These are phyloP conservation scores for Globisporangium acanthophoron DNA, from an alignment of 352 stramenopile species.

Conservation along the genomic window DNA sequence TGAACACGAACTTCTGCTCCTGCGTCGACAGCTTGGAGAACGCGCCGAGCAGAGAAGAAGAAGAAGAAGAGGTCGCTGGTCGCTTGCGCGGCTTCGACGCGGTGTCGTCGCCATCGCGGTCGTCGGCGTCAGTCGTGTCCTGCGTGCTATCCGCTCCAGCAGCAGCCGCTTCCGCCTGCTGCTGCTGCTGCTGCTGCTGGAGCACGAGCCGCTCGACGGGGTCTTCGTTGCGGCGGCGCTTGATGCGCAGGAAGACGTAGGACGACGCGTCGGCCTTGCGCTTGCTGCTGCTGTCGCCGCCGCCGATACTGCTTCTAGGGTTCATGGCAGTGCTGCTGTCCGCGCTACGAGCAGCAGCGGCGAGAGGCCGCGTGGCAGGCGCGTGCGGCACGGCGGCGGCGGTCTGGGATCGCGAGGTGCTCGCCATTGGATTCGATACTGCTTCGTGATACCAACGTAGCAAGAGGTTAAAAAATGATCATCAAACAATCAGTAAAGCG, in stretches of 20 bases:
- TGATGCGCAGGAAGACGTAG: constrained; percentile 72
- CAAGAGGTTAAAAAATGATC: neutral
- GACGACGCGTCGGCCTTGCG: constrained; percentile 21
- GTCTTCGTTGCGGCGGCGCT: constrained; percentile 81
- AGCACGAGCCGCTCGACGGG: constrained; percentile 65
- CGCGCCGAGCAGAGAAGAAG: constrained; percentile 31
- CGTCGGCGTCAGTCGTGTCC: neutral
- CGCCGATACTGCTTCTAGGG: neutral
- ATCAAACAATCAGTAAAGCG: too few species aligned
- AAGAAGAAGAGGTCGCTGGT: neutral
- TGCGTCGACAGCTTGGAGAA: constrained; percentile 63
- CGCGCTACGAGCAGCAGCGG: neutral
- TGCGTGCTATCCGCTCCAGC: neutral
- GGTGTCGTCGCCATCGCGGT: neutral
- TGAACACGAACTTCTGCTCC: constrained; percentile 76
- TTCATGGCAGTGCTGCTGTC: neutral
- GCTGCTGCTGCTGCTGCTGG: constrained; percentile 35
- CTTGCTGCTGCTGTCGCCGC: constrained; percentile 9
- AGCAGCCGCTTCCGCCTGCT: constrained; percentile 4
- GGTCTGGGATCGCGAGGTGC: neutral
- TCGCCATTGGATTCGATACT: neutral
- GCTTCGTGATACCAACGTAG: neutral
- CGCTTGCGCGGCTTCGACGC: neutral
- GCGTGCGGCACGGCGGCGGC: constrained; percentile 9
- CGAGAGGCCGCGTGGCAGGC: neutral